Conservation (phyloP, 2,329 filamentous ascomycete genomes). For the Sarocladiaceae sp. region DNA sequence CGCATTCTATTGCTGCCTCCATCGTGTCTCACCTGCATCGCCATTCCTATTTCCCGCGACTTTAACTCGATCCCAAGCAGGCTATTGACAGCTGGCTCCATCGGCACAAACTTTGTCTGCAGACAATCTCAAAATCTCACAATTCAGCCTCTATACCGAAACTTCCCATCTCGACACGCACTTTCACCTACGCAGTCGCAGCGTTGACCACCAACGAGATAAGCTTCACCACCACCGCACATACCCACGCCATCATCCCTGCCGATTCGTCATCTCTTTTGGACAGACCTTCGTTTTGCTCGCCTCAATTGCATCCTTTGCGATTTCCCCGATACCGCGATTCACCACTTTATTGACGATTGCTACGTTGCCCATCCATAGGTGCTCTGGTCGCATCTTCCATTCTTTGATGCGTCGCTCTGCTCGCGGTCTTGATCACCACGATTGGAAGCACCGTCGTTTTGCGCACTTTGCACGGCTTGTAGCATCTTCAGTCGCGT, state of each 20-base stretch:
- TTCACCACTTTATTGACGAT: neutral
- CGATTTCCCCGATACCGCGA: neutral
- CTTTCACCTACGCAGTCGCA: neutral
- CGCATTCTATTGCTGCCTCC: neutral
- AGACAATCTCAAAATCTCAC: too few relatives aligned
- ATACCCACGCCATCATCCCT: neutral
- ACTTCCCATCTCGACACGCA: neutral
- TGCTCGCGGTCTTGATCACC: neutral
- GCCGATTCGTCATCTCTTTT: neutral
- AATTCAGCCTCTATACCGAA: too few relatives aligned
- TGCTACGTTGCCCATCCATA: neutral
- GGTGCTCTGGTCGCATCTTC: neutral
- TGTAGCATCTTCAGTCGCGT: neutral
- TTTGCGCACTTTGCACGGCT: neutral
- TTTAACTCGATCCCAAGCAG: too few relatives aligned
- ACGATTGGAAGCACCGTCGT: neutral
- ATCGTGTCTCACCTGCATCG: neutral
- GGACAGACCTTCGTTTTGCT: neutral
- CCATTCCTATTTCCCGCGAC: neutral
- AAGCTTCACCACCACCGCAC: conserved; percentile 4
- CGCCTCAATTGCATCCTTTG: neutral
- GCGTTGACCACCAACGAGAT: neutral
- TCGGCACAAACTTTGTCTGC: neutral
- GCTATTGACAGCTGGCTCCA: neutral
- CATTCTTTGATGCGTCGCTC: neutral